Percentiles rank a stretch among this genome's conserved stretches.
phyloP scores from a whole-genome alignment of 768 basidiomycete genomes.

The Phanerochaete carnosa region DNA sequence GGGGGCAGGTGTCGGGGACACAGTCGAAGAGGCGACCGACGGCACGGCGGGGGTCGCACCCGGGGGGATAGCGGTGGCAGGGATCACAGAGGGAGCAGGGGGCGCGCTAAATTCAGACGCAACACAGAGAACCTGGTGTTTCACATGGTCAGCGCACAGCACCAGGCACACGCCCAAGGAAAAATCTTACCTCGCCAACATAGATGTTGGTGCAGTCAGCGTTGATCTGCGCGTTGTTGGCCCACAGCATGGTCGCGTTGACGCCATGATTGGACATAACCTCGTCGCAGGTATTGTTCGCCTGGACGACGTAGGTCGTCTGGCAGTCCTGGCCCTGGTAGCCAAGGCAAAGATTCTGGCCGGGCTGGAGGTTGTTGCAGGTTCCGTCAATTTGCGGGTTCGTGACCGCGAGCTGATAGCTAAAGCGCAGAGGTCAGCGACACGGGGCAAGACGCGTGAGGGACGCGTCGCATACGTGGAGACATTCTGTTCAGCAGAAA shows the following conservation, averaged over 20 bases:
- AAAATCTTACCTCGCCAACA: slow-evolving; percentile 60
- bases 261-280: slow-evolving; percentile 39
- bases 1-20: slow-evolving; percentile 28
- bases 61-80: slow-evolving; percentile 21
- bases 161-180: neutral
- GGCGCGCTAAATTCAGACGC: slow-evolving; percentile 42
- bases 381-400: slow-evolving; percentile 50
- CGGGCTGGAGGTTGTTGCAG: slow-evolving; percentile 60
- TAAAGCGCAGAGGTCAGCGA: slow-evolving; percentile 22
- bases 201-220: slow-evolving; percentile 62
- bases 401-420: slow-evolving; percentile 70
- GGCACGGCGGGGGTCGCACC: slow-evolving; percentile 20
- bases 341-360: slow-evolving; percentile 60
- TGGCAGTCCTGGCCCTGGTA: slow-evolving; percentile 56
- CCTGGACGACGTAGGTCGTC: slow-evolving; percentile 51
- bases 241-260: slow-evolving; percentile 50
- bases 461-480: slow-evolving; percentile 48
- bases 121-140: slow-evolving; percentile 51
- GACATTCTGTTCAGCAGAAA: slow-evolving; percentile 57
- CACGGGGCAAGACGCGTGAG: neutral
- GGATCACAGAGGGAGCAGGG: slow-evolving; percentile 29
- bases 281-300: slow-evolving; percentile 56
- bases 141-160: neutral
- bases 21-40: slow-evolving; percentile 2
- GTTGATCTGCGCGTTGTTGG: slow-evolving; percentile 77